Evolutionary conservation across 2,329 filamentous ascomycete genomes (phyloP).

Genomic region (Gaeumannomyces sp.): DNA sequence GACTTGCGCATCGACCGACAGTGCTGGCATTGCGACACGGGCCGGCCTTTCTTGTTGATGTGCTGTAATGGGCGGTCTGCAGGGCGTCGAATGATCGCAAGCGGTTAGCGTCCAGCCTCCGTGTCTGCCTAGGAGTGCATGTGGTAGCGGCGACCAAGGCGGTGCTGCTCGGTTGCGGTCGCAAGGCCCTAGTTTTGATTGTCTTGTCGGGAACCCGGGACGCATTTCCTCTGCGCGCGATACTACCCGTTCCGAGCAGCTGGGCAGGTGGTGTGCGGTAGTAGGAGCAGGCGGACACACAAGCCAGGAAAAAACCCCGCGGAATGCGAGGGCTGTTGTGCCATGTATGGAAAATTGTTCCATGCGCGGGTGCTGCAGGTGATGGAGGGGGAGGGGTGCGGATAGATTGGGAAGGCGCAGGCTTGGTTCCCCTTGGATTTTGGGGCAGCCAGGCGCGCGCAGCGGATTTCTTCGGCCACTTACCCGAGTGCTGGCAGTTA

Average conservation of each 20-base stretch:
- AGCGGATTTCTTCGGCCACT: slow-evolving; percentile 31
- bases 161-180: not conserved
- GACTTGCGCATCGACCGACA: slow-evolving; percentile 96
- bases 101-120: not conserved
- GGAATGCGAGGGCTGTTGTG: not conserved
- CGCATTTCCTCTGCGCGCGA: not conserved
- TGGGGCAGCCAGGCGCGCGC: not conserved
- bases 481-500: slow-evolving; percentile 95
- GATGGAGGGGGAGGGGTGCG: slow-evolving; percentile 4
- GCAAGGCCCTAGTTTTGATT: not conserved
- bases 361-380: not conserved
- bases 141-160: too few species aligned
- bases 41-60: slow-evolving; percentile 96
- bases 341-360: slow-evolving; percentile 1
- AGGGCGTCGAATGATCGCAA: slow-evolving; percentile 13
- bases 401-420: slow-evolving; percentile 1
- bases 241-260: not conserved
- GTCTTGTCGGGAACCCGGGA: not conserved
- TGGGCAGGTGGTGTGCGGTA: not conserved
- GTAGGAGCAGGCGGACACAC: slow-evolving; percentile 3
- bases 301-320: not conserved
- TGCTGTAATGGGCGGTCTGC: slow-evolving; percentile 85
- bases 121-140: not conserved
- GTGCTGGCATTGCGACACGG: slow-evolving; percentile 95
- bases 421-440: slow-evolving; percentile 1